These are phyloP conservation scores for Osmozyma mogii DNA, from an alignment of 805 yeast species.

Conservation along the genomic window DNA sequence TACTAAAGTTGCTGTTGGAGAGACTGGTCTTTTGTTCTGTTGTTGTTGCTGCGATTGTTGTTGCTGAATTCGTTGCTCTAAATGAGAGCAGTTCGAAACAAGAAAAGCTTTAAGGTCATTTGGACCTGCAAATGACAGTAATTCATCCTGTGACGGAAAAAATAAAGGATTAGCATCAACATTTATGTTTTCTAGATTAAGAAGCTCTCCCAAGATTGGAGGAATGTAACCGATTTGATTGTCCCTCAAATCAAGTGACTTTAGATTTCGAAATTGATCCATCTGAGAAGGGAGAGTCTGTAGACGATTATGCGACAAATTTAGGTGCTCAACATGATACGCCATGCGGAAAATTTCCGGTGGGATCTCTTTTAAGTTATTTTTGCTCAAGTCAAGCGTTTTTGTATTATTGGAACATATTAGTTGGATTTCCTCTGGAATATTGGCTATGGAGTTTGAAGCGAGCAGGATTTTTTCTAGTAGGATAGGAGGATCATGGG, in stretches of 20 bases:
- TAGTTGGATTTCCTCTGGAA: no score
- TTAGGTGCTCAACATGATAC: constrained; percentile 60
- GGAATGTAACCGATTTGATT: constrained; percentile 53
- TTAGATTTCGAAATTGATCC: constrained; percentile 35
- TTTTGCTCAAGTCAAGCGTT: no score
- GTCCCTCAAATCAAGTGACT: constrained; percentile 52
- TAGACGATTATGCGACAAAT: constrained; percentile 52
- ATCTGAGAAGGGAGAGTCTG: constrained; percentile 39
- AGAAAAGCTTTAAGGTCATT: constrained; percentile 31
- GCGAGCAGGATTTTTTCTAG: no score
- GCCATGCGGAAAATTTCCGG: no score
- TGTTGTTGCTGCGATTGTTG: constrained; percentile 10
- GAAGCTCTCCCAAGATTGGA: constrained; percentile 42
- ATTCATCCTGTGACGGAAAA: constrained; percentile 38
- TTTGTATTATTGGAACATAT: no score
- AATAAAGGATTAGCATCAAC: constrained; percentile 55
- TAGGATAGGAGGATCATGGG: no score
- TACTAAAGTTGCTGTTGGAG: constrained; percentile 12
- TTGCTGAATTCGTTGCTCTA: constrained; percentile 15
- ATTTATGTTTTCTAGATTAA: constrained; percentile 49
- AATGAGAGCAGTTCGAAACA: constrained; percentile 22
- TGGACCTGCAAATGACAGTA: constrained; percentile 39
- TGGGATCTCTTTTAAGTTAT: no score
- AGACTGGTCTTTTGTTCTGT: constrained; percentile 4
- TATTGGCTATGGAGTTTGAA: no score